Base-by-base conservation (phyloP, 352 stramenopile species). In the Salisapilia sapeloensis region DNA sequence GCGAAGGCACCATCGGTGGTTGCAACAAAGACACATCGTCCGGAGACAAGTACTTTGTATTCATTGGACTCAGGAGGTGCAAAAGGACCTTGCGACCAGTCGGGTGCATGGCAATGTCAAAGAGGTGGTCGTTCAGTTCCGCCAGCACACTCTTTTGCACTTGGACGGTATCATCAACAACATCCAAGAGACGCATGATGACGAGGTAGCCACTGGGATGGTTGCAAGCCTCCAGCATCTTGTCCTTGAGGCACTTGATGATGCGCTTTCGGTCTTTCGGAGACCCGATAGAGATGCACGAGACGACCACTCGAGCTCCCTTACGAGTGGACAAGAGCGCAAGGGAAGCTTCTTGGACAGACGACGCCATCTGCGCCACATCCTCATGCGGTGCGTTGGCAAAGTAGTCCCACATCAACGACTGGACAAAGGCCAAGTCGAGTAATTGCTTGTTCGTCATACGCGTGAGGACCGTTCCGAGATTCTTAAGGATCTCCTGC, bases 181-280 rank as follows among this genome's bases (percentile, higher is more conserved):
- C 81, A 29, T 93, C 79, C 18, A 93, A 50, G 28, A 94, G 62
- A 33, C 81, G 72, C 56, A 86, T 57, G 42, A 94, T 82, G 24
- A 92, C 72, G 4, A 93, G 50, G 56, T 93, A 94, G 9, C 79
- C 79, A 37, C 79, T 90, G 4, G 74, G 80, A 54, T 94, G 79
- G 50, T 92, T 93, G 42, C 61, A 78, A 5, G 81, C 80, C 0
- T 90, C 75, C 18, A 86, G 40, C 19, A 92, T 75, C 50, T 92
- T 92, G 53, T 89, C 79, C 49, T 93, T 93, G 11, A 94, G 53
- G 22, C 61, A 53, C 55, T 93, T 92, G 50, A 93, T 85, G 44
- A 93, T 82, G 24, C 74, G 71, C 57, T 94, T 94, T 33, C 79
- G 74, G 49, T 93, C 81, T 53, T 94, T 94, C 6, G 79, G 69